These are phyloP conservation scores for Murraya koenigii DNA, from an alignment of 345 rosid genomes.

Conservation along the genomic window DNA sequence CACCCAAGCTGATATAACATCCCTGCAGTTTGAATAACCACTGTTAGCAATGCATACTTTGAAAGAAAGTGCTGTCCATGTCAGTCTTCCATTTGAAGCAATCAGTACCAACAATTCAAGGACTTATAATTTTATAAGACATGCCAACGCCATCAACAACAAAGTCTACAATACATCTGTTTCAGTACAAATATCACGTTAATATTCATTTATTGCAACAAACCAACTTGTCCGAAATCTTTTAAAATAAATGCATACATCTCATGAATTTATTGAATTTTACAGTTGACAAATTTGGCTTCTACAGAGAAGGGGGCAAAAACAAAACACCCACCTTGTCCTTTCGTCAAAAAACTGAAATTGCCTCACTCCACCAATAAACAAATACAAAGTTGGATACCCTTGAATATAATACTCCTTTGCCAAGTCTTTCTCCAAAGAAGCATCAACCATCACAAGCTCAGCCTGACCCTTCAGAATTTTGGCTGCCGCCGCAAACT, in stretches of 20 bases:
- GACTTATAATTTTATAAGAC: too few species aligned
- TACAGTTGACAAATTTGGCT: not conserved
- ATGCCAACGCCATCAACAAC: too few species aligned
- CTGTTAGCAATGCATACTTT: not conserved
- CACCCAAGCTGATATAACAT: constrained; percentile 43
- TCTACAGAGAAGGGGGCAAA: not conserved
- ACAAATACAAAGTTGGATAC: constrained; percentile 20
- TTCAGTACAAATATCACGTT: too few species aligned
- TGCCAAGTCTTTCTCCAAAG: constrained; percentile 14
- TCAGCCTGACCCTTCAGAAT: constrained; percentile 44
- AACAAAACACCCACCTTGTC: constrained; percentile 19
- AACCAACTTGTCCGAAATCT: too few species aligned
- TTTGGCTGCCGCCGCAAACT: constrained; percentile 49
- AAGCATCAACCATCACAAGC: constrained; percentile 44
- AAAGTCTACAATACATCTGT: too few species aligned
- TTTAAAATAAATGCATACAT: too few species aligned
- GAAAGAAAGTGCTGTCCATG: not conserved
- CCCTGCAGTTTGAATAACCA: constrained; percentile 22
- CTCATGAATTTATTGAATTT: too few species aligned
- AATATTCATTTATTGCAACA: not conserved
- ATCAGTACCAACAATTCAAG: too few species aligned
- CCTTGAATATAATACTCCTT: constrained; percentile 1
- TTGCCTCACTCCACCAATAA: constrained; percentile 14
- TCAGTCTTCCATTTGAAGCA: too few species aligned
- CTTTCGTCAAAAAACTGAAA: not conserved